A percentile compares a stretch with the other conserved stretches of the same genome.
phyloP scores from a whole-genome alignment of 2,329 filamentous ascomycete genomes.

The Verticillium isaacii region DNA sequence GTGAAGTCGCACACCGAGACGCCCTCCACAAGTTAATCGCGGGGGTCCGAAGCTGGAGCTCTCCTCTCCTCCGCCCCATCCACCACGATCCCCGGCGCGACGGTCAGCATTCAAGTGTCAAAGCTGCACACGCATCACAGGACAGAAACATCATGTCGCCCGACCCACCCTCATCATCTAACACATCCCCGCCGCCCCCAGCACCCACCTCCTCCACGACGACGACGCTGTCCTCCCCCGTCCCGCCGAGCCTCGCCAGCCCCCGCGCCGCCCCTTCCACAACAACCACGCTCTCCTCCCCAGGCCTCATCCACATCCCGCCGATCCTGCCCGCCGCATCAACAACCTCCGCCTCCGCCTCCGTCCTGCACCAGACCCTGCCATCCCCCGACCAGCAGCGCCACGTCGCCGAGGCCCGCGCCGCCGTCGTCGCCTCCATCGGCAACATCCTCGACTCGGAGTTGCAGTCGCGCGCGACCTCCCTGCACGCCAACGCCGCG shows the following conservation, averaged over 20 bases:
- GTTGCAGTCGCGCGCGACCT: constrained; percentile 61
- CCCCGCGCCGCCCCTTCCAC: constrained; percentile 6
- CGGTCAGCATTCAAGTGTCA: background rate
- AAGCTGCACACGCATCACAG: background rate
- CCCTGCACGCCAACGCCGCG: constrained; percentile 64
- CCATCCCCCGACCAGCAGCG: constrained; percentile 32
- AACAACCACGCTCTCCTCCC: constrained; percentile 10
- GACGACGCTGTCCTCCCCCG: constrained; percentile 2
- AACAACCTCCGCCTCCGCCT: background rate
- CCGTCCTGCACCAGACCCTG: background rate
- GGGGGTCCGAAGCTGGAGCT: background rate
- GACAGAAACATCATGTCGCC: constrained; percentile 6
- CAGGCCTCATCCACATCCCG: constrained; percentile 1
- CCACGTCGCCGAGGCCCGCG: constrained; percentile 51
- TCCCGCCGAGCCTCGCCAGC: constrained; percentile 9
- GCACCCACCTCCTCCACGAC: constrained; percentile 3
- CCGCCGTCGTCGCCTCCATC: constrained; percentile 57
- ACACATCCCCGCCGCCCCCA: constrained; percentile 3
- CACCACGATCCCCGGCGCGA: background rate
- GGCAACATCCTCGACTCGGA: constrained; percentile 66
- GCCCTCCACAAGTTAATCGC: background rate
- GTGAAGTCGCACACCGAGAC: background rate
- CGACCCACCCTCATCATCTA: constrained; percentile 2
- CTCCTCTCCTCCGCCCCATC: background rate
- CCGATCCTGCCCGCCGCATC: background rate